A percentile compares a stretch with the other conserved stretches of the same genome.
phyloP scores from a whole-genome alignment of 495 filamentous ascomycete species.

The Aspergillus hancockii region DNA sequence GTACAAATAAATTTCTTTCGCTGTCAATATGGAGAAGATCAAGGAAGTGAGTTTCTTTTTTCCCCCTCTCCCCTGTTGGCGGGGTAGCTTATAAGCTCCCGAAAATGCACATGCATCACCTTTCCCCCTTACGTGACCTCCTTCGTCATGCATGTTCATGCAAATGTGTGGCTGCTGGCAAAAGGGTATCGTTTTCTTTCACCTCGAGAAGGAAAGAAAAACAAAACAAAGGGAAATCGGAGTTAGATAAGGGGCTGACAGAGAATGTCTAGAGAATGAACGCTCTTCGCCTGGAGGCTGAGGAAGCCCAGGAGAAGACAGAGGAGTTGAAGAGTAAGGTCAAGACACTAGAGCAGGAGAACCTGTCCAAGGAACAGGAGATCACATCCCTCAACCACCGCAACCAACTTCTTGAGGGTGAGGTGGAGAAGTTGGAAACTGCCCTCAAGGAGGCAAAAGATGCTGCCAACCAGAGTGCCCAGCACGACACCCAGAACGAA shows the following conservation, averaged over 20 bases:
- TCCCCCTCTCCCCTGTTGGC: constrained; percentile 38
- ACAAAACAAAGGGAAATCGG: constrained; percentile 13
- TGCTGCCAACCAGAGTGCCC: constrained; percentile 68
- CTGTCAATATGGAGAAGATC: constrained; percentile 61
- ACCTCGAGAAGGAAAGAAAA: not conserved
- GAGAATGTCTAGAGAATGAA: constrained; percentile 76
- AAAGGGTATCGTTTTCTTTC: not conserved
- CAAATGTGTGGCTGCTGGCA: not conserved
- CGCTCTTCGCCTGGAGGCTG: constrained; percentile 87
- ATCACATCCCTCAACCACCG: constrained; percentile 93
- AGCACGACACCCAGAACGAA: constrained; percentile 84
- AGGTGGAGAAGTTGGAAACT: constrained; percentile 86
- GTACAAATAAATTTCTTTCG: constrained; percentile 15
- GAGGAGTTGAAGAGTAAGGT: constrained; percentile 86
- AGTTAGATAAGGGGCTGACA: constrained; percentile 21
- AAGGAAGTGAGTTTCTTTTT: constrained; percentile 66
- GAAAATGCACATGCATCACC: constrained; percentile 25
- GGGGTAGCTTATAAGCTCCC: constrained; percentile 46
- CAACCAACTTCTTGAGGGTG: constrained; percentile 81
- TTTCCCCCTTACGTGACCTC: constrained; percentile 8
- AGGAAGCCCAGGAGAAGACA: constrained; percentile 72
- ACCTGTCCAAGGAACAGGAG: constrained; percentile 93
- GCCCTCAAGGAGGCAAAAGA: constrained; percentile 77
- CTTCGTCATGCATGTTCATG: constrained; percentile 21
- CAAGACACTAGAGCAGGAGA: constrained; percentile 92